Evolutionary conservation across 345 rosid species (phyloP).

Genomic region (Eucalyptus globulus): DNA sequence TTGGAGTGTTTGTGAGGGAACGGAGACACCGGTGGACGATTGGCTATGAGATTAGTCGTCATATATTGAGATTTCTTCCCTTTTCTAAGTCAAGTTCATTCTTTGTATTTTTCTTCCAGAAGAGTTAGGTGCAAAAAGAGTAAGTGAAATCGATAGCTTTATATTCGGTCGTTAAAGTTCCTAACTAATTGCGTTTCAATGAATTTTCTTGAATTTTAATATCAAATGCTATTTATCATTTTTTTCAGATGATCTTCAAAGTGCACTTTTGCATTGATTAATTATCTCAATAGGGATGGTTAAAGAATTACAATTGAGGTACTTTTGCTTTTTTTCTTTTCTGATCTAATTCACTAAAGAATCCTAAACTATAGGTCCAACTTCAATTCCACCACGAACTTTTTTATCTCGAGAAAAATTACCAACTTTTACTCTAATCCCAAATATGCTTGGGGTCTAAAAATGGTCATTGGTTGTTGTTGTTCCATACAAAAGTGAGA

Average conservation of each 20-base stretch:
- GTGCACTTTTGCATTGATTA: background rate
- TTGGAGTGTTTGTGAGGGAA: background rate
- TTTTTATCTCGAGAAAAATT: background rate
- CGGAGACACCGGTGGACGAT: background rate
- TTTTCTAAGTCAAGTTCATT: background rate
- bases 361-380: background rate
- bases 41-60: background rate
- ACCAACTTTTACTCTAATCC: too few species aligned
- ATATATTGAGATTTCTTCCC: background rate
- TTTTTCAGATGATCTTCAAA: background rate
- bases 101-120: background rate
- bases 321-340: background rate
- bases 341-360: background rate
- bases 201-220: background rate
- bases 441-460: too few species aligned
- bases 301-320: background rate
- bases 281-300: background rate
- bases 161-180: background rate
- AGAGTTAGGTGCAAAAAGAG: background rate
- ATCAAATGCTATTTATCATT: background rate
- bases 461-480: too few species aligned
- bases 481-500: too few species aligned
- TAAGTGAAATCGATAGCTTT: background rate
- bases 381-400: rapidly evolving
- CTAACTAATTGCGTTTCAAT: background rate